Base-by-base conservation (phyloP, 1,284 basidiomycete genomes). In the Tylopilus sp. region DNA sequence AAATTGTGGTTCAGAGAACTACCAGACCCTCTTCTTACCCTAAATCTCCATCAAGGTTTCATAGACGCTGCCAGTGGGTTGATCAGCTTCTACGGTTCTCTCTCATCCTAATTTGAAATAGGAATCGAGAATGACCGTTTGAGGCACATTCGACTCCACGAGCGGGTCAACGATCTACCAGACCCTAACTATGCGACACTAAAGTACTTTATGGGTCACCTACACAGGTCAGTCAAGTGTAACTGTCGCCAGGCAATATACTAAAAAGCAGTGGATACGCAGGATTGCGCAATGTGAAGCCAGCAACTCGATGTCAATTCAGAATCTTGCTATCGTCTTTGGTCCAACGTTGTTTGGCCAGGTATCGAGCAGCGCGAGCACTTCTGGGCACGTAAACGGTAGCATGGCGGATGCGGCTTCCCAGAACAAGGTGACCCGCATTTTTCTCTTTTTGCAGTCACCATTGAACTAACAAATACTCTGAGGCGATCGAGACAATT, bases 131-230 rank as follows among this genome's bases (percentile, higher is more conserved):
- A 96, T 61, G 92, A 96, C 59, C 81, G 95, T 46, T 71, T 97
- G 56, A 81, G 95, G 54, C 95, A 98, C 63, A 97, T 98, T 56
- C 81, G 94, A 43, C 73, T 99, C 51, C 96, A 99, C 62, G 96
- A 99, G 66, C 84, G 91, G 45, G 95, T 99, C 42, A 99, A 99
- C 64, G 95, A 97, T 59, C 76, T 99, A 44, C 97, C 96, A 4
- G 96, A 99, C 71, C 82, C 97, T 12, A 97, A 99, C 70, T 99
- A 99, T 64, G 92, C 97, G 1, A 97, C 96, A 2, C 76, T 99
- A 46, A 98, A 98, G 67, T 97, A 82, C 68, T 88, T 99, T 64
- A 81, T 99, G 79, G 93, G 89, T 10, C 96, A 99, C 72, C 71
- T 99, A 52, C 80, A 97, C 73, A 84, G 80, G 91, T 93, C 57